phyloP scores from a whole-genome alignment of 306 rosid species.

The Hippophae rhamnoides region DNA sequence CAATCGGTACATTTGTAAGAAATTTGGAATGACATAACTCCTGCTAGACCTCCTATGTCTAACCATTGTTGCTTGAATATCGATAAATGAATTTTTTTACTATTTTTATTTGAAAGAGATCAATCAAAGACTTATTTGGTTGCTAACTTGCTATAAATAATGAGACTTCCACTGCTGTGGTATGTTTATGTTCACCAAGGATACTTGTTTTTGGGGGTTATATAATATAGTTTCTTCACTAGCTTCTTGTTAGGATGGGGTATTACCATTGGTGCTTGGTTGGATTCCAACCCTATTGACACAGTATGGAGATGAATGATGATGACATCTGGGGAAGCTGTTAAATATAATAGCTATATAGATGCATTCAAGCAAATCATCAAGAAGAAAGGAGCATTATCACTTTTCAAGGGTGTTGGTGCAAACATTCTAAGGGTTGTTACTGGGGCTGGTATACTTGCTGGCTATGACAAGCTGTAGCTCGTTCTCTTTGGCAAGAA shows the following conservation, averaged over 20 bases:
- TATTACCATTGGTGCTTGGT: conserved; percentile 77
- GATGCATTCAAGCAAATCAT: conserved; percentile 63
- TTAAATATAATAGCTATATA: conserved; percentile 65
- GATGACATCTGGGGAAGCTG: conserved; percentile 99
- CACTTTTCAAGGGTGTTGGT: conserved; percentile 90
- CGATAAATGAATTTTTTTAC: no score
- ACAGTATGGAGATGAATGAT: conserved; percentile 91
- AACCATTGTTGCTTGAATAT: no score
- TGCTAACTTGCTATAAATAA: neutral
- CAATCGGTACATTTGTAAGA: no score
- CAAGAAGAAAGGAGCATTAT: conserved; percentile 65
- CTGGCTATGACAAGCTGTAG: conserved; percentile 87
- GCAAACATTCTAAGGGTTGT: conserved; percentile 83
- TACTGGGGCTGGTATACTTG: conserved; percentile 92
- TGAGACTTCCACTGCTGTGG: neutral
- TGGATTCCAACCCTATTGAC: conserved; percentile 78
- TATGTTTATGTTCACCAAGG: conserved; percentile 10
- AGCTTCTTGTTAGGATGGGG: conserved; percentile 87
- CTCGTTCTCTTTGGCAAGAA: conserved; percentile 72
- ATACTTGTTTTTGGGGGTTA: conserved; percentile 15
- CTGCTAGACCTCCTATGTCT: no score
- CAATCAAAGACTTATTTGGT: no score
- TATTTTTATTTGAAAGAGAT: no score
- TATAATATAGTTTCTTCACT: conserved; percentile 80
- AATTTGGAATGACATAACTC: no score